Percentiles rank a stretch among this genome's conserved stretches.
phyloP scores from a whole-genome alignment of 2,329 filamentous ascomycete genomes.

The Fusarium sp. region DNA sequence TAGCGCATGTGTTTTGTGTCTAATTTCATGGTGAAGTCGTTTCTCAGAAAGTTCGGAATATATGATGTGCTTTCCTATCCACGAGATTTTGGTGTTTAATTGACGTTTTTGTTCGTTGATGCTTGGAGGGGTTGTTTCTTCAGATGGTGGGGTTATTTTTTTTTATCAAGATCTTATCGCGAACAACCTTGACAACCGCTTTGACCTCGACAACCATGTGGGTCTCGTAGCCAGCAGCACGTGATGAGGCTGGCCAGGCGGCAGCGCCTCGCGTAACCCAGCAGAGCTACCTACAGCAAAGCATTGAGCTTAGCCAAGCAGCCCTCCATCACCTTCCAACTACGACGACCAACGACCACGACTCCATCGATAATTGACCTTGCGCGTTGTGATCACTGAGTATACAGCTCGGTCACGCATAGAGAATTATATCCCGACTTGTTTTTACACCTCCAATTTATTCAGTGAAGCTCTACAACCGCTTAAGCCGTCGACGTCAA shows the following conservation, averaged over 20 bases:
- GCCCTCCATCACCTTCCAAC: slow-evolving; percentile 54
- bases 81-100: background rate
- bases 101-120: slow-evolving; percentile 4
- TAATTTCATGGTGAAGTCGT: slow-evolving; percentile 79
- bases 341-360: slow-evolving; percentile 43
- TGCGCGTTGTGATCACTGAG: slow-evolving; percentile 18
- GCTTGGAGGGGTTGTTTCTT: slow-evolving; percentile 40
- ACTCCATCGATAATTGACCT: slow-evolving; percentile 36
- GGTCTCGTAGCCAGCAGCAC: slow-evolving; percentile 28
- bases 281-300: slow-evolving; percentile 50
- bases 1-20: slow-evolving; percentile 95
- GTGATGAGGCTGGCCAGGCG: slow-evolving; percentile 55
- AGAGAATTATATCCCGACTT: slow-evolving; percentile 8
- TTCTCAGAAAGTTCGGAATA: background rate
- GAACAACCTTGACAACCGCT: slow-evolving; percentile 4
- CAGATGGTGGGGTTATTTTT: slow-evolving; percentile 46
- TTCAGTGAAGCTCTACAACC: slow-evolving; percentile 43
- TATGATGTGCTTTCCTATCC: background rate
- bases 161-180: slow-evolving; percentile 50
- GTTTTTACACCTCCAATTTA: slow-evolving; percentile 22
- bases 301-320: slow-evolving; percentile 53
- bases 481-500: slow-evolving; percentile 53
- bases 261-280: slow-evolving; percentile 59
- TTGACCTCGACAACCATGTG: slow-evolving; percentile 5
- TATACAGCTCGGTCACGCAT: slow-evolving; percentile 14